Evolutionary conservation across 345 rosid species (phyloP), one percentile per base, ranked within the genome.

Genomic region (Brassica nigra): DNA sequence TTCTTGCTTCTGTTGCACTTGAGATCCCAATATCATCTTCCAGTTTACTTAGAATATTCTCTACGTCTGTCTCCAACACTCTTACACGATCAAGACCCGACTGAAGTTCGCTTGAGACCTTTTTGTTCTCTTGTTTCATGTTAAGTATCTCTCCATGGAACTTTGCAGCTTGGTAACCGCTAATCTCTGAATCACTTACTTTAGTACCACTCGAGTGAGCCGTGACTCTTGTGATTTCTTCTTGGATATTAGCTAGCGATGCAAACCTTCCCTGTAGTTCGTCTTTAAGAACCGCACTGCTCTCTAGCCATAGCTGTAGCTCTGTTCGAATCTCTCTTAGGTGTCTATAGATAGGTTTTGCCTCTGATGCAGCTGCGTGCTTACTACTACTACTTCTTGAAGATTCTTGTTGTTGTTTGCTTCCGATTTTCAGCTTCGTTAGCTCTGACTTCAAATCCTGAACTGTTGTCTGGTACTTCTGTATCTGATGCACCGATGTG

Each of bases 91-190:
- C 86, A 52, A 84, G 83, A 23, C 99, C 96, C 0, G 85, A 75
- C n/a, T 86, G 83, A 74, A 93, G 66, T 67, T 95, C 92, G 1
- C 78, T 73, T 0, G 88, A 83, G 18, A 95, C 87, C 88, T 89
- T 95, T 66, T 71, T 83, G 88, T 80, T 90, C 78, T 93, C 99
- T 71, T 90, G 97, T 76, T 92, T 89, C 98, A 95, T 93, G 91
- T 90, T 91, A 28, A 88, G 81, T 79, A 91, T 73, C 84, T 95
- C 97, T 6, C 97, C 97, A 62, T 88, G 97, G 71, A 90, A 89
- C 87, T 89, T 89, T 5, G 97, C 97, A 1, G 92, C 95, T 78
- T 93, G 91, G 70, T 84, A 88, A 61, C 74, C 85, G 37, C 82
- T 86, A 8, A 90, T 79, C 76, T 85, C 88, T 0, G 80, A 71